phyloP scores from a whole-genome alignment of 2,329 filamentous ascomycete species.

The Colletotrichum sp. region DNA sequence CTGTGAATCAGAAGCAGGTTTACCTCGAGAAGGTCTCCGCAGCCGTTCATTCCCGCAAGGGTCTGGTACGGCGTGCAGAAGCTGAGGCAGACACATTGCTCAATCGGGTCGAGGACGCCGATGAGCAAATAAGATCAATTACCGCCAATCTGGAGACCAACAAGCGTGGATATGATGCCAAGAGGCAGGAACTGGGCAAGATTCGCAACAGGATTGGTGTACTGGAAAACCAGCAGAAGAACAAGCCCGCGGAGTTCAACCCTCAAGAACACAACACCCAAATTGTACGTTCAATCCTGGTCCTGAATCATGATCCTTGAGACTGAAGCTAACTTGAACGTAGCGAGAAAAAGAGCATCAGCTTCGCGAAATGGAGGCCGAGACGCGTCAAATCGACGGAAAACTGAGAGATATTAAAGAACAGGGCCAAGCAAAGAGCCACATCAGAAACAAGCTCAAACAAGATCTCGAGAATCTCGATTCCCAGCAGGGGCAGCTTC shows the following conservation, averaged over 20 bases:
- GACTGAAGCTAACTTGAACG: not conserved
- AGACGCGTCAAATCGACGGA: slow-evolving; percentile 37
- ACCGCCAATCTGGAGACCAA: slow-evolving; percentile 55
- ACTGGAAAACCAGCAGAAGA: slow-evolving; percentile 67
- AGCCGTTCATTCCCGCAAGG: slow-evolving; percentile 60
- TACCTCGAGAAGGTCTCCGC: slow-evolving; percentile 66
- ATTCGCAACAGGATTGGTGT: slow-evolving; percentile 63
- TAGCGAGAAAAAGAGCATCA: slow-evolving; percentile 67
- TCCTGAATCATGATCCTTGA: not conserved
- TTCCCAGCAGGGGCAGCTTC: slow-evolving; percentile 77
- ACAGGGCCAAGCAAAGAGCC: slow-evolving; percentile 45
- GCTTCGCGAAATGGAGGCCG: slow-evolving; percentile 54
- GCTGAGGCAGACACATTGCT: slow-evolving; percentile 49
- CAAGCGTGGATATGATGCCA: slow-evolving; percentile 50
- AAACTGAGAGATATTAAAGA: slow-evolving; percentile 47
- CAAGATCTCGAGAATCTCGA: slow-evolving; percentile 64
- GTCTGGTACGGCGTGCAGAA: slow-evolving; percentile 59
- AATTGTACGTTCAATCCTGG: slow-evolving; percentile 61
- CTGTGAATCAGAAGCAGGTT: slow-evolving; percentile 70
- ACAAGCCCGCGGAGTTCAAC: slow-evolving; percentile 71
- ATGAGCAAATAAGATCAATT: slow-evolving; percentile 28
- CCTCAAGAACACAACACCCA: slow-evolving; percentile 72
- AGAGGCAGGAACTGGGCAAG: slow-evolving; percentile 55
- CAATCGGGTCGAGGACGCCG: slow-evolving; percentile 40
- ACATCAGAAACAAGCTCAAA: slow-evolving; percentile 42